Evolutionary conservation across 371 early-diverging fungal species (phyloP).

Genomic region (Batkoa obscura): DNA sequence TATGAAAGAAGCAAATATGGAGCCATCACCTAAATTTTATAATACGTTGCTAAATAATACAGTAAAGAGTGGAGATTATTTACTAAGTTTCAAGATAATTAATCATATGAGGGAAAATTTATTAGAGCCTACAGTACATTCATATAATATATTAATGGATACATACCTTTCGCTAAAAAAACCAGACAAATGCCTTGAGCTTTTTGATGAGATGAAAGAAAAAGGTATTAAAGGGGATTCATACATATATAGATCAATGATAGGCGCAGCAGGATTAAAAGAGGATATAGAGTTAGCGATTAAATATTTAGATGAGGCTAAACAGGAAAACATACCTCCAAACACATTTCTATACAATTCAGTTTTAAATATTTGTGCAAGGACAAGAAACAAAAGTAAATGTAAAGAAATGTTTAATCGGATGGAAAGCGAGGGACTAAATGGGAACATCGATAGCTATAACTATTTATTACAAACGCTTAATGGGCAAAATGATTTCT

Average conservation of each 20-base stretch:
- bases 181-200: not conserved
- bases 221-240: not conserved
- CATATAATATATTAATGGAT: not conserved
- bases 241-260: not conserved
- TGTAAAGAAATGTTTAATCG: too few species aligned
- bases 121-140: not conserved
- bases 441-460: too few species aligned
- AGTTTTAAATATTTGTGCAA: too few species aligned
- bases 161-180: not conserved
- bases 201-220: not conserved
- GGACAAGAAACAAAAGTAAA: too few species aligned
- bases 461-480: too few species aligned
- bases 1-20: not conserved
- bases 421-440: too few species aligned
- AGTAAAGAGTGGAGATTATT: not conserved
- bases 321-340: too few species aligned
- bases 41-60: not conserved
- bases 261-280: not conserved
- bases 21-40: not conserved
- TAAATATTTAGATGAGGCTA: too few species aligned
- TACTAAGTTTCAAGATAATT: not conserved
- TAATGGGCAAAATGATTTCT: too few species aligned
- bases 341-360: too few species aligned
- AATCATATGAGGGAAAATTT: not conserved
- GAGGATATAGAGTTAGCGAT: not conserved